phyloP scores from a whole-genome alignment of 768 basidiomycete species.

The Kwoniella bestiolae region DNA sequence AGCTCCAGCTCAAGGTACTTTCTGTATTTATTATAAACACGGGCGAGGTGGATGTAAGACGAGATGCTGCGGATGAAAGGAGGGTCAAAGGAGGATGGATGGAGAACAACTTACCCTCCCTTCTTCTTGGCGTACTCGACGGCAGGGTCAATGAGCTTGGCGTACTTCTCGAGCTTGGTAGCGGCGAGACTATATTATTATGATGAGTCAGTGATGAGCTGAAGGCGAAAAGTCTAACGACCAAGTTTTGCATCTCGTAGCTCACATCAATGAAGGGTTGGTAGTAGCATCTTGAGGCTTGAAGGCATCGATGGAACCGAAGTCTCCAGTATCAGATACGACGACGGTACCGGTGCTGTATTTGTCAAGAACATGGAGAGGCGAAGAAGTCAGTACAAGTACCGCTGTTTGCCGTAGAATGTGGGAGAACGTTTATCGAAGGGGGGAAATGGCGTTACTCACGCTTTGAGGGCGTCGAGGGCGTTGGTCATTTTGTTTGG shows the following conservation, averaged over 20 bases:
- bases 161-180: conserved; percentile 84
- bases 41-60: neutral
- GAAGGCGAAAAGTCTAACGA: no score
- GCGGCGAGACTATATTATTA: conserved; percentile 76
- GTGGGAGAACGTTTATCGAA: conserved; percentile 2
- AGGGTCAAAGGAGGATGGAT: neutral
- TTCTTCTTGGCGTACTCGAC: conserved; percentile 67
- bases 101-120: conserved; percentile 62
- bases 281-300: conserved; percentile 99
- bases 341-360: conserved; percentile 81
- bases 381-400: conserved; percentile 1
- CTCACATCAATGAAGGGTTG: conserved; percentile 76
- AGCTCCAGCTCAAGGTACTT: no score
- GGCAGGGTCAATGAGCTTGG: conserved; percentile 60
- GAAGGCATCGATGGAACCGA: conserved; percentile 92
- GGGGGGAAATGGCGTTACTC: conserved; percentile 16
- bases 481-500: conserved; percentile 44
- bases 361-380: neutral
- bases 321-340: conserved; percentile 97
- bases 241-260: no score
- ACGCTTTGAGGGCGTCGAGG: conserved; percentile 54
- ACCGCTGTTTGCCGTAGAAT: neutral
- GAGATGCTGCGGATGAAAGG: neutral
- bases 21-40: neutral
- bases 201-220: conserved; percentile 6